These are phyloP conservation scores for Acanthamoeba pearcei DNA, from an alignment of 208 protist species.

Conservation along the genomic window DNA sequence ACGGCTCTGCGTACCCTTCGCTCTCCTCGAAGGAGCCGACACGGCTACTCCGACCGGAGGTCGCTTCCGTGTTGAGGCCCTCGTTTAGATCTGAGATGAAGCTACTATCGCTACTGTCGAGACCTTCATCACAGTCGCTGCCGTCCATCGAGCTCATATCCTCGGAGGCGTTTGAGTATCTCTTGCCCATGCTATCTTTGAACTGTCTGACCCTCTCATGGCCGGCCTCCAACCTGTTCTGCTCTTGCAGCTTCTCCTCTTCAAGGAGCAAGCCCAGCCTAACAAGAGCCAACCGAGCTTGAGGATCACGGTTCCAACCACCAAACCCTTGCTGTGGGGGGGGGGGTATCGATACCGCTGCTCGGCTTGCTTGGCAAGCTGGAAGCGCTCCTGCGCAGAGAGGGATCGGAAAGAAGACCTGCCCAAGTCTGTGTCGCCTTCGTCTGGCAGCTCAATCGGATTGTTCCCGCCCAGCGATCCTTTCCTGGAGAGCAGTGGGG, in stretches of 20 bases:
- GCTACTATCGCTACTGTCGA: not conserved
- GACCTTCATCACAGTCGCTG: not conserved
- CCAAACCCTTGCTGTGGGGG: not conserved
- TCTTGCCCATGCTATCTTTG: slow-evolving; percentile 24
- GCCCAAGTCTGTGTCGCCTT: not conserved
- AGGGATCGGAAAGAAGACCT: not conserved
- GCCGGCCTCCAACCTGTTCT: not conserved
- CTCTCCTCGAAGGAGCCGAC: not conserved
- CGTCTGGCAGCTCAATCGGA: not conserved
- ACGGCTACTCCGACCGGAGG: not conserved
- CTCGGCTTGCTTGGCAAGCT: slow-evolving; percentile 7
- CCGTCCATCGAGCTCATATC: not conserved
- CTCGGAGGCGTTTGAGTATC: not conserved
- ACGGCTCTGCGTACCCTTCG: not conserved
- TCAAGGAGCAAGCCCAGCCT: not conserved
- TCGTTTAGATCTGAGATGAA: not conserved
- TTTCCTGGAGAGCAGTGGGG: not conserved
- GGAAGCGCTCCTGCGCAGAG: not conserved
- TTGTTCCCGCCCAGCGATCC: not conserved
- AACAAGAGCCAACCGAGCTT: not conserved
- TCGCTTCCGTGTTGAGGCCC: not conserved
- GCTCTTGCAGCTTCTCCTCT: not conserved
- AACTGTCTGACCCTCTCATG: not conserved
- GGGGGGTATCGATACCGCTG: not conserved
- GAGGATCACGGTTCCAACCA: not conserved